A percentile compares a stretch with the other conserved stretches of the same genome.
Conservation (phyloP, 2,329 filamentous ascomycete genomes). For the Tolypocladium ovalisporum region DNA sequence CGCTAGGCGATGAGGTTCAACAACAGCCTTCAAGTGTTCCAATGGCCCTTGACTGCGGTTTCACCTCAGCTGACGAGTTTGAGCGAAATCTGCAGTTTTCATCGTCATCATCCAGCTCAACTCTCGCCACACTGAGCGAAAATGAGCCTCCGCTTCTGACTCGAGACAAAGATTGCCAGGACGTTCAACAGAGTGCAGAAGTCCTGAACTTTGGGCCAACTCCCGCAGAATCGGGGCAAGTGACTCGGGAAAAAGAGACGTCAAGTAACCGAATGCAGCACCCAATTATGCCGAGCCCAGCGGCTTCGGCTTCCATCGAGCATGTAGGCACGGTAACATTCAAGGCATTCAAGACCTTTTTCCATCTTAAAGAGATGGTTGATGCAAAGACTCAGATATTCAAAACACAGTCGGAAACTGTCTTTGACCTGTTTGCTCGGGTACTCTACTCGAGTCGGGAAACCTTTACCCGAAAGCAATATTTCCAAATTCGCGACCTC, state of each 20-base stretch:
- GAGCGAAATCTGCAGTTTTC: constrained; percentile 25
- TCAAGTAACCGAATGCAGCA: too few species aligned
- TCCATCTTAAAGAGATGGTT: constrained; percentile 51
- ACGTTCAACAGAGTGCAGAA: constrained; percentile 9
- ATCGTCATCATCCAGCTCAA: constrained; percentile 10
- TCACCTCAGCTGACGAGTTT: constrained; percentile 21
- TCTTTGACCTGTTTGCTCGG: constrained; percentile 54
- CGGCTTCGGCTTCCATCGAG: background rate
- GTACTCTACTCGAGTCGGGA: constrained; percentile 48
- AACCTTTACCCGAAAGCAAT: constrained; percentile 36
- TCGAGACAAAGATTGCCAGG: constrained; percentile 30
- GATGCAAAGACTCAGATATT: constrained; percentile 26
- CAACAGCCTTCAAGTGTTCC: constrained; percentile 20
- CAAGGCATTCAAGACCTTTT: constrained; percentile 37
- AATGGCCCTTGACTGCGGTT: constrained; percentile 18
- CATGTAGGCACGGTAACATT: background rate
- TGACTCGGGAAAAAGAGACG: background rate
- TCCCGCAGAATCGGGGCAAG: background rate
- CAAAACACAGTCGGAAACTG: constrained; percentile 22
- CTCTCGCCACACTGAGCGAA: constrained; percentile 1
- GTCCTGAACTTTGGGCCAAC: background rate
- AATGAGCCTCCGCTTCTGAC: constrained; percentile 12
- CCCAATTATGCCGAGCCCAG: constrained; percentile 2
- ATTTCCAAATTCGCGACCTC: constrained; percentile 54
- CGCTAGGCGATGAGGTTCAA: background rate